Base-by-base conservation (phyloP, 1,284 basidiomycete species). In the Cutaneotrichosporon arboriforme region DNA sequence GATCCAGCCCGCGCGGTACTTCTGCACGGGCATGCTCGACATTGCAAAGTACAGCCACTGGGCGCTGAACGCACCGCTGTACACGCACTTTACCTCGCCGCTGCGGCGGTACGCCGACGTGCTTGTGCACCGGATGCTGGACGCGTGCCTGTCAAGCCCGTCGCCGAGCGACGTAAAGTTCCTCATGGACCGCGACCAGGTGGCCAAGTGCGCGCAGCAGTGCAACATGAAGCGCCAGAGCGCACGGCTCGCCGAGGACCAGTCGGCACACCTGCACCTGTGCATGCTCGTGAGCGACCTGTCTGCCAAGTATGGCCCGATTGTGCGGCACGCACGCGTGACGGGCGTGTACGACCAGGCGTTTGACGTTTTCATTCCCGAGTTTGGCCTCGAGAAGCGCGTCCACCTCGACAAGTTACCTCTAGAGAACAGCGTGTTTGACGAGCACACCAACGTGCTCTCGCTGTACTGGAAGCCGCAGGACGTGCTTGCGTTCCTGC, bases 381-480 rank as follows among this genome's bases (percentile, higher is more conserved):
- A 96, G 69, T 94, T 96, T 67, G 88, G 90, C 44, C 93, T 98
- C 65, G 96, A 98, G 79, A 98, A 98, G 81, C 83, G 94, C 44
- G 91, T 97, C 3, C 94, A 98, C 67, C 88, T 94, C 44, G 96
- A 98, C 74, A 92, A 97, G 77, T 96, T 99, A 86, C 94, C 96
- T 15, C 89, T 94, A 51, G 89, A 93, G 85, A 94, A 93, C 66
- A 87, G 90, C 65, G 87, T 92, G 47, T 92, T 91, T 68, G 93
- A 97, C 67, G 93, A 97, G 75, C 88, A 92, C 74, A 81, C 81
- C 10, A 86, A 94, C 73, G 83, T 86, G 17, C 82, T 99, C 12
- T 71, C 70, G 62, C 65, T 75, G 1, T 74, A 74, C 73, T 93
- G 90, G 90, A 91, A 89, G 13, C 80, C 81, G 61, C 83, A 84